Conservation (phyloP, 164 flowering plant species). For the Umbellularia californica region DNA sequence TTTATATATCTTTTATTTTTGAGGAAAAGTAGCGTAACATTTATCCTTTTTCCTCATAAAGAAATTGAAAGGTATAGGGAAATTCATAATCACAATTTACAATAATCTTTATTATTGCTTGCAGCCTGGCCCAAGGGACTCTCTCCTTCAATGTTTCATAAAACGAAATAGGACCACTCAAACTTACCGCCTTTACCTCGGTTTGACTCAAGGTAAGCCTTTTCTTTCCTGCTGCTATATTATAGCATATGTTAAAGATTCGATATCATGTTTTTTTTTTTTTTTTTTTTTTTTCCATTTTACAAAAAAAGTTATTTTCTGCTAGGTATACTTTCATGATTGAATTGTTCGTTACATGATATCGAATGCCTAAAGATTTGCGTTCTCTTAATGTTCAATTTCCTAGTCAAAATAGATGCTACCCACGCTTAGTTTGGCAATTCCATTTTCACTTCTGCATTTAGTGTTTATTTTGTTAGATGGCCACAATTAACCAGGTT, state of each 20-base stretch:
- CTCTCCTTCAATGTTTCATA: conserved; percentile 74
- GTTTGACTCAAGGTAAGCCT: conserved; percentile 59
- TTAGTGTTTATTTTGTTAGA: not conserved
- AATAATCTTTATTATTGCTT: conserved; percentile 9
- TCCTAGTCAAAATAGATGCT: not conserved
- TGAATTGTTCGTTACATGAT: not conserved
- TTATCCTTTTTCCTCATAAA: conserved; percentile 1
- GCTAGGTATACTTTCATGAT: not conserved
- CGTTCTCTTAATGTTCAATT: not conserved
- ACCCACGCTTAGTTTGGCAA: not conserved
- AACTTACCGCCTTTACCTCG: conserved; percentile 66
- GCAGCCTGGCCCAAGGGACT: conserved; percentile 91
- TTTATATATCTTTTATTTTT: not conserved
- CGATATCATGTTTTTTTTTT: not conserved
- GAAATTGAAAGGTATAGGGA: not conserved
- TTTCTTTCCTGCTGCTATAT: not conserved
- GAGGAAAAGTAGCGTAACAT: too few species aligned
- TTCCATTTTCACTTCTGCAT: not conserved
- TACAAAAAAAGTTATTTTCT: not conserved
- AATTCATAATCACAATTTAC: not conserved
- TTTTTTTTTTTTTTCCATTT: not conserved
- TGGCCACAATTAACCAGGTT: not conserved
- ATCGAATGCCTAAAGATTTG: not conserved
- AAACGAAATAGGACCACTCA: conserved; percentile 59
- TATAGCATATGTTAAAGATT: not conserved